Percentiles rank a stretch among this genome's conserved stretches.
Evolutionary conservation across 2,329 filamentous ascomycete species (phyloP).

Genomic region (Colletotrichum coccodes): DNA sequence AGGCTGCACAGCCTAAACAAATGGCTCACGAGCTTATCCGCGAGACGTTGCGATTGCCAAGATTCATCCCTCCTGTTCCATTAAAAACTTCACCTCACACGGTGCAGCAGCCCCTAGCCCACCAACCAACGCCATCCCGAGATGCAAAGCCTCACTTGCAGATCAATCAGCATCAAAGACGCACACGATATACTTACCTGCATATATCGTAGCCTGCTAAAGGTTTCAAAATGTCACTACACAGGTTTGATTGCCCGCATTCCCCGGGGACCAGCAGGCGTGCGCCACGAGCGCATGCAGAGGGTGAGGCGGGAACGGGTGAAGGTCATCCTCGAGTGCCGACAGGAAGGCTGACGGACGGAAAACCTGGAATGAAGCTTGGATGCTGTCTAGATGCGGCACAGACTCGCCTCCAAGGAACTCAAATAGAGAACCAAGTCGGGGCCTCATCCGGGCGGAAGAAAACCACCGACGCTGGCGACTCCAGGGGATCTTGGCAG

Average conservation of each 20-base stretch:
- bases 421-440: constrained; percentile 6
- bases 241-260: background rate
- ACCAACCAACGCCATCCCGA: background rate
- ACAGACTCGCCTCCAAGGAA: background rate
- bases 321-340: background rate
- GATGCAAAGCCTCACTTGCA: background rate
- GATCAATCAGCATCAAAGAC: background rate
- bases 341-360: background rate
- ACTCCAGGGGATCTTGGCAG: constrained; percentile 9
- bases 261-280: background rate
- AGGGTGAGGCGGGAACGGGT: background rate
- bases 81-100: too few species aligned
- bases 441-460: background rate
- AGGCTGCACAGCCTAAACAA: background rate
- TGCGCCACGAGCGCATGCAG: background rate
- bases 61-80: background rate
- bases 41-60: background rate
- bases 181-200: background rate
- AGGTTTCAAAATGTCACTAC: background rate
- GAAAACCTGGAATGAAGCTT: background rate
- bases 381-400: background rate
- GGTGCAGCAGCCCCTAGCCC: too few species aligned
- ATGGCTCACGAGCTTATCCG: background rate
- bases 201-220: background rate
- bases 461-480: background rate